Evolutionary conservation across 2,329 filamentous ascomycete species (phyloP), one percentile per base, ranked within the genome.

Genomic region (Colletotrichum sp.): DNA sequence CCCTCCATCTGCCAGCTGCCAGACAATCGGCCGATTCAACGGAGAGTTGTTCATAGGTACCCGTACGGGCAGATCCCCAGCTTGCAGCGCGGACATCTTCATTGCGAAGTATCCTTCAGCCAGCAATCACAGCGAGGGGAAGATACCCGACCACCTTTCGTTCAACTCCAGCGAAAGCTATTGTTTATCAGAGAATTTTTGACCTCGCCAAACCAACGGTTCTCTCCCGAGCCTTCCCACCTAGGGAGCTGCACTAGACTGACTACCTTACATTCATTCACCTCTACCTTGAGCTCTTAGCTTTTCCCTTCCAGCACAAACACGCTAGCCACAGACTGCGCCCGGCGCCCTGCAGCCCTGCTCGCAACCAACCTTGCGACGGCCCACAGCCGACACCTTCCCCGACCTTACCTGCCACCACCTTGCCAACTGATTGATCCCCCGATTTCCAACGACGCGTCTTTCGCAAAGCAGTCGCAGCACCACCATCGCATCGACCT

Each of bases 361-460:
- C 56, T 48, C 34, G 56, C 64, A 30, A 65, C 27, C 70, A 74
- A 74, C 64, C 74, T 65, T 66, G 36, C 67, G 56, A 36, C 36
- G 34, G 28, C 61, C 43, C n/a, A 36, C 39, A 36, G 15, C 43
- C 43, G 43, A 52, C 13, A 22, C 22, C 48, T 32, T 61, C 32
- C 56, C 58, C 36, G 36, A 66, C 48, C 25, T 66, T 58, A 68
- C 66, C 65, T 55, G 36, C 43, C 36, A 52, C 64, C 32, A 43
- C 39, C 70, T 52, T 25, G 34, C 43, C 58, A 36, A 58, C 72
- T 62, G 58, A 62, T 62, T 60, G 39, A 65, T 74, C 75, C 68
- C 67, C 72, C 43, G 43, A 52, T 52, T n/a, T 52, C n/a, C 71
- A 72, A 62, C 62, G 66, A 77, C 75, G 75, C 75, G 75, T 76